Conservation (phyloP, 2,329 filamentous ascomycete species). For the Fusarium pseudoanthophilum region DNA sequence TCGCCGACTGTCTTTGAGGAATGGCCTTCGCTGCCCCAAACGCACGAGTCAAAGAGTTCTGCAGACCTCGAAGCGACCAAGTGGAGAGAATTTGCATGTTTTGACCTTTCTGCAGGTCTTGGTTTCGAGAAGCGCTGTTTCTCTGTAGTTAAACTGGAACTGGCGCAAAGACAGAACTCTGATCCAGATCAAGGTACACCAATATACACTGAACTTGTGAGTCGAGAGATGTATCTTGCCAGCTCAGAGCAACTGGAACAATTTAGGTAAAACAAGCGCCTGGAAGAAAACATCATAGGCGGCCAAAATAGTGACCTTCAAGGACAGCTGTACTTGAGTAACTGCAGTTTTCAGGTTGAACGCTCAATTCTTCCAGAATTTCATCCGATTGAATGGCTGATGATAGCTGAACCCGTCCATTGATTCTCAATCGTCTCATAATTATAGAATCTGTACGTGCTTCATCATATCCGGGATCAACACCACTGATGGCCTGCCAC, state of each 20-base stretch:
- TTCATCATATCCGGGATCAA: conserved; percentile 3
- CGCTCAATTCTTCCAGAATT: background rate
- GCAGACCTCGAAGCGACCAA: conserved; percentile 20
- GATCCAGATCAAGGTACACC: conserved; percentile 5
- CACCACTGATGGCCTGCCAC: conserved; percentile 41
- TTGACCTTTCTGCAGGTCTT: conserved; percentile 32
- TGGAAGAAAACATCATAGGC: conserved; percentile 20
- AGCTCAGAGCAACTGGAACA: conserved; percentile 4
- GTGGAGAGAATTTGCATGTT: conserved; percentile 27
- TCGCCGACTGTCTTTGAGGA: conserved; percentile 7
- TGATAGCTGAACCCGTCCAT: background rate
- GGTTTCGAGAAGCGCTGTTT: conserved; percentile 43
- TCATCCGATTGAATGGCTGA: conserved; percentile 3
- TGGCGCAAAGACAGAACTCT: conserved; percentile 20
- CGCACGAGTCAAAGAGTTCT: background rate
- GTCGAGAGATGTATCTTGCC: conserved; percentile 20
- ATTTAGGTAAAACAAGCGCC: conserved; percentile 38
- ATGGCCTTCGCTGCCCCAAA: conserved; percentile 24
- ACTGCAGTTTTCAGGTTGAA: conserved; percentile 7
- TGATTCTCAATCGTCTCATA: background rate
- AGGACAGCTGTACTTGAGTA: conserved; percentile 16
- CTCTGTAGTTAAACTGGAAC: conserved; percentile 21
- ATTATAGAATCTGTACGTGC: conserved; percentile 1
- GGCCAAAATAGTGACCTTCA: conserved; percentile 17
- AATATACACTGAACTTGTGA: background rate